Conservation (phyloP, 768 basidiomycete species). For the Collybiopsis confluens region DNA sequence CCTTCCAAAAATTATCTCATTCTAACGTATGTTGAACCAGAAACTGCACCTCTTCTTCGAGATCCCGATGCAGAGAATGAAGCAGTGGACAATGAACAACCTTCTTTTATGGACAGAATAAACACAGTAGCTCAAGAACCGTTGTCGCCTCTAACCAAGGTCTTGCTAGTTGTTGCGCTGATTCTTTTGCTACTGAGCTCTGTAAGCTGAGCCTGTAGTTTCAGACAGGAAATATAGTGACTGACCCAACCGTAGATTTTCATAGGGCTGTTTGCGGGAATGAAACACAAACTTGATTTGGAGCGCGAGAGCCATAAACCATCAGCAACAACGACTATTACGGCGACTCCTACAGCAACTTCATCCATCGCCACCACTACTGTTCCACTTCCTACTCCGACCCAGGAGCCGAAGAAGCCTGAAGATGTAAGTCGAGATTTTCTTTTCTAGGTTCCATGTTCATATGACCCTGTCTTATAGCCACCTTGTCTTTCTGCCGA, state of each 20-base stretch:
- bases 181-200: constrained; percentile 77
- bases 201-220: constrained; percentile 23
- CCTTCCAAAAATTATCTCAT: neutral
- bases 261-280: constrained; percentile 90
- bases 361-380: constrained; percentile 37
- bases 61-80: constrained; percentile 39
- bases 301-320: constrained; percentile 30
- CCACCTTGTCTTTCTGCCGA: constrained; percentile 68
- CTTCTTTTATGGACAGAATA: constrained; percentile 42
- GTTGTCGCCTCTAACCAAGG: constrained; percentile 78
- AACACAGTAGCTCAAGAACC: constrained; percentile 66
- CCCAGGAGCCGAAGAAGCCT: constrained; percentile 45
- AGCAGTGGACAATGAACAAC: constrained; percentile 19
- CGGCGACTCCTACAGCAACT: constrained; percentile 36
- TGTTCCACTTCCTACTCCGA: constrained; percentile 49
- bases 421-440: constrained; percentile 37
- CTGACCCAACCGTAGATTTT: constrained; percentile 60
- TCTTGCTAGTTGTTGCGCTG: constrained; percentile 72
- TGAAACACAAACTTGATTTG: constrained; percentile 69
- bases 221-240: neutral
- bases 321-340: constrained; percentile 13
- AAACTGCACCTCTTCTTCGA: constrained; percentile 61
- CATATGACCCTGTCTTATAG: constrained; percentile 27
- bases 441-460: constrained; percentile 3
- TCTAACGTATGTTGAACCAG: constrained; percentile 27